Evolutionary conservation across 345 rosid genomes (phyloP), one percentile per base, ranked within the genome.

Genomic region (Ceriops tagal): DNA sequence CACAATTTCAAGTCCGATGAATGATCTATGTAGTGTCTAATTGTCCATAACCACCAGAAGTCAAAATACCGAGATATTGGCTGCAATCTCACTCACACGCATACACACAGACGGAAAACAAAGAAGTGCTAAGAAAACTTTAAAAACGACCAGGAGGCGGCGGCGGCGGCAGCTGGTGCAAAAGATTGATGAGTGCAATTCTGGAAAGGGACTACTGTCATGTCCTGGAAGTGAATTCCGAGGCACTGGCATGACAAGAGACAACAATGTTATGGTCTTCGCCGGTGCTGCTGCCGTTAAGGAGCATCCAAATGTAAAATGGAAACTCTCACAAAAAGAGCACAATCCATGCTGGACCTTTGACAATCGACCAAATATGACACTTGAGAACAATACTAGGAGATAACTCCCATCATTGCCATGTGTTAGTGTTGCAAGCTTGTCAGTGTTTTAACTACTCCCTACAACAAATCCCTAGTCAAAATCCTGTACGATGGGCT

Each of bases 321-420:
- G 15, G 10, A 27, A 9, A 53, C 30, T 20, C 55, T 20, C 24
- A 27, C 43, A 51, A 34, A 21, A 15, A 53, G 32, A 20, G n/a
- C 37, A 57, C 56, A 68, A 68, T 68, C 53, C 24, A 28, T 58
- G 53, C 13, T 47, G 53, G 28, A 39, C 43, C 9, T 2, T 5
- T 28, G 64, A 66, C 34, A 34, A 7, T 66, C 8, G 28, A 35
- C 52, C 18, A 43, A 13, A 10, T 43, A 10, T 11, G 49, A 43
- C 49, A 43, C 49, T 43, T 13, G 49, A n/a, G 58, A 21, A 22
- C 56, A 46, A 46, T 18, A 2, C 22, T 43, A 20, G 13, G 57
- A 32, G 19, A 57, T 26, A 68, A 49, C 5, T 68, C 64, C 71
- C 58, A 26, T 39, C 71, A 57, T 43, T 10, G 69, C 22, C 69